A percentile compares a stretch with the other conserved stretches of the same genome.
Conservation (phyloP, 495 filamentous ascomycete species). For the Pseudevernia furfuracea region DNA sequence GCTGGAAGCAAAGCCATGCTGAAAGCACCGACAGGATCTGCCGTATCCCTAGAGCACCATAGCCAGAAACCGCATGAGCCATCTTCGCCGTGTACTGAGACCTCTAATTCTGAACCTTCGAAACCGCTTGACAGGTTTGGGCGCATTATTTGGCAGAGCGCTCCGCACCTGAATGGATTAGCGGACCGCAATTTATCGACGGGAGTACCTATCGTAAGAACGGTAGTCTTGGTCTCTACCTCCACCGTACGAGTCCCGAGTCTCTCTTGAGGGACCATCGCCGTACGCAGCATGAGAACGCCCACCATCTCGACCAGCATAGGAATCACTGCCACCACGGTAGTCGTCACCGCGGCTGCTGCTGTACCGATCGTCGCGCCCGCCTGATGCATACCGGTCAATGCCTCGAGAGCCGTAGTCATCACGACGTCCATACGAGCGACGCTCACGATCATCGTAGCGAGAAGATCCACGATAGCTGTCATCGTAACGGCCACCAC, state of each 20-base stretch:
- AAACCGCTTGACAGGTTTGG: slow-evolving; percentile 22
- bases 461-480: slow-evolving; percentile 36
- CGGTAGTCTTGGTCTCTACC: slow-evolving; percentile 29
- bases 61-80: slow-evolving; percentile 9
- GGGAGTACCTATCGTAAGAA: slow-evolving; percentile 31
- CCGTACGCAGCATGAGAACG: slow-evolving; percentile 39
- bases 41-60: slow-evolving; percentile 18
- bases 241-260: slow-evolving; percentile 27
- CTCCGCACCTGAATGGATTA: slow-evolving; percentile 30
- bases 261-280: slow-evolving; percentile 29
- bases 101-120: slow-evolving; percentile 8
- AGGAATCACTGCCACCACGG: slow-evolving; percentile 38
- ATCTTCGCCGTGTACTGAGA: slow-evolving; percentile 11
- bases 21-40: slow-evolving; percentile 15
- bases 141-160: slow-evolving; percentile 30
- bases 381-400: slow-evolving; percentile 56
- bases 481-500: slow-evolving; percentile 32
- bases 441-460: slow-evolving; percentile 45
- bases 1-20: slow-evolving; percentile 15
- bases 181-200: slow-evolving; percentile 25
- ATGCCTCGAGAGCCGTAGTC: slow-evolving; percentile 59
- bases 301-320: slow-evolving; percentile 36
- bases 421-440: slow-evolving; percentile 51
- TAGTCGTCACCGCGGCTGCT: slow-evolving; percentile 47
- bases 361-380: slow-evolving; percentile 54